phyloP scores from a whole-genome alignment of 495 filamentous ascomycete species.

The Penicillium ochrochloron region DNA sequence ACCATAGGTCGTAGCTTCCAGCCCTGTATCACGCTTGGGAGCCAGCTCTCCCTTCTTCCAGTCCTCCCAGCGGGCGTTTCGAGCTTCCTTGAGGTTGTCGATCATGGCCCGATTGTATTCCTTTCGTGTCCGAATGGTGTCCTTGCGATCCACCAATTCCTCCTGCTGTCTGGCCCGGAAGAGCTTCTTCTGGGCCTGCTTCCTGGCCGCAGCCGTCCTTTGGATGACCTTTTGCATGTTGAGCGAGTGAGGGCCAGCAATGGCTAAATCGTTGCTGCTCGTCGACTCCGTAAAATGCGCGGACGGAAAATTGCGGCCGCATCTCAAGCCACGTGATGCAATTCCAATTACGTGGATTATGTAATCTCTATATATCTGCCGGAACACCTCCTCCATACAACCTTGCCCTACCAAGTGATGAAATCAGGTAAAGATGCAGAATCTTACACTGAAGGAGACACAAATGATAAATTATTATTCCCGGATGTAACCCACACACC shows the following conservation, averaged over 20 bases:
- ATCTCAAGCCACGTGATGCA: conserved; percentile 28
- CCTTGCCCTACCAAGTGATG: too few species aligned
- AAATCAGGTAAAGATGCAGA: too few species aligned
- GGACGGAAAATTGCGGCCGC: conserved; percentile 47
- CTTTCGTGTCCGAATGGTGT: conserved; percentile 38
- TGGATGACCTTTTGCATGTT: conserved; percentile 78
- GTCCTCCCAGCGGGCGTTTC: conserved; percentile 62
- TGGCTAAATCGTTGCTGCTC: conserved; percentile 37
- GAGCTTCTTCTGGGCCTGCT: conserved; percentile 57
- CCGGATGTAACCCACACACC: too few species aligned
- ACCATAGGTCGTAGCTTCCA: conserved; percentile 52
- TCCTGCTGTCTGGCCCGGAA: conserved; percentile 49
- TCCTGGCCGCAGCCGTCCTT: conserved; percentile 68
- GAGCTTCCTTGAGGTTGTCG: conserved; percentile 37
- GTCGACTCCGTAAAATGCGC: conserved; percentile 21
- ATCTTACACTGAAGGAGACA: too few species aligned
- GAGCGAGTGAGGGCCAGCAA: conserved; percentile 34
- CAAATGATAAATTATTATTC: too few species aligned
- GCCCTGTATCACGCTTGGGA: conserved; percentile 68
- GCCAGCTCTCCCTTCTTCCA: conserved; percentile 76
- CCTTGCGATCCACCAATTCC: conserved; percentile 38
- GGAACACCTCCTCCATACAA: too few species aligned
- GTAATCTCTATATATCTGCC: neutral
- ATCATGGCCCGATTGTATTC: conserved; percentile 40
- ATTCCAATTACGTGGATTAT: neutral